These are phyloP conservation scores for Radiomyces spectabilis DNA, from an alignment of 192 early-diverging fungal genomes.

Conservation along the genomic window DNA sequence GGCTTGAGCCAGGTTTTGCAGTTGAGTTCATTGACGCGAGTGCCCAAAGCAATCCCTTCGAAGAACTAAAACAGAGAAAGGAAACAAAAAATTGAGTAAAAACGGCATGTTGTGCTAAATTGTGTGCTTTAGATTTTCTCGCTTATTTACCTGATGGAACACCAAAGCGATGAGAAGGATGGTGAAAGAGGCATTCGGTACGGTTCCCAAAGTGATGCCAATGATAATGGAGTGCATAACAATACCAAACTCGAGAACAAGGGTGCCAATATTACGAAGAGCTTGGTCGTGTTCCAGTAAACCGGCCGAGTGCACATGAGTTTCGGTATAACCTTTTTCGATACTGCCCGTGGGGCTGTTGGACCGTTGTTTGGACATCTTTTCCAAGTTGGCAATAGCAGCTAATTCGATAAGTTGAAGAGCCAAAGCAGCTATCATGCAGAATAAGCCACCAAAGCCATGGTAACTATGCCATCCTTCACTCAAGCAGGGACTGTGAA, in stretches of 20 bases:
- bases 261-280: conserved; percentile 38
- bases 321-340: conserved; percentile 5
- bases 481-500: conserved; percentile 52
- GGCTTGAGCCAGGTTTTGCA: conserved; percentile 33
- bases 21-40: conserved; percentile 53
- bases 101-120: too few relatives aligned
- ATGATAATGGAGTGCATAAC: conserved; percentile 72
- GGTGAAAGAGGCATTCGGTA: conserved; percentile 47
- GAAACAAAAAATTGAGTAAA: not conserved
- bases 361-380: too few relatives aligned
- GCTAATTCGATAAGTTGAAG: conserved; percentile 63
- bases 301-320: conserved; percentile 10
- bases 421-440: conserved; percentile 54
- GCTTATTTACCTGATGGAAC: conserved; percentile 62
- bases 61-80: conserved; percentile 7
- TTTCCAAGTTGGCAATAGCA: conserved; percentile 20
- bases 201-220: conserved; percentile 62
- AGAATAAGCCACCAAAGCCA: conserved; percentile 47
- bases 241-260: conserved; percentile 70
- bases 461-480: conserved; percentile 32
- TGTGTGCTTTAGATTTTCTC: not conserved
- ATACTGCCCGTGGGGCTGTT: not conserved
- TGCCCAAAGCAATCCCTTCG: conserved; percentile 68
- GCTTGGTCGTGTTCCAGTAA: conserved; percentile 21
- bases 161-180: conserved; percentile 56